These are phyloP conservation scores for Cercospora sp. DNA, from an alignment of 2,329 filamentous ascomycete species.

Conservation along the genomic window DNA sequence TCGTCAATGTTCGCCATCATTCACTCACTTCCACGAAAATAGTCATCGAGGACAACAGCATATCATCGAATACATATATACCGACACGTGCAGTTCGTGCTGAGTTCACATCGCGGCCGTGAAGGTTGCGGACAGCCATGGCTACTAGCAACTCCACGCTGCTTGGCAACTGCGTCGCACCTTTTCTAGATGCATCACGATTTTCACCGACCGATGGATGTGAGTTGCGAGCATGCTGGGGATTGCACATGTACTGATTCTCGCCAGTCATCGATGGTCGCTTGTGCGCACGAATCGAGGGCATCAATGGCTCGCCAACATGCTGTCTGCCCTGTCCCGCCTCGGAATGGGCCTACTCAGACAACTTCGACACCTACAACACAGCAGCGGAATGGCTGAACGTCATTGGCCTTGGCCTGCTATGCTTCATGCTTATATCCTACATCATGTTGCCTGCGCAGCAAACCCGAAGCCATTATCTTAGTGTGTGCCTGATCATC, in stretches of 20 bases:
- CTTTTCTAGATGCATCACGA: slow-evolving; percentile 65
- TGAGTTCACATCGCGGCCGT: slow-evolving; percentile 3
- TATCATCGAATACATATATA: neutral
- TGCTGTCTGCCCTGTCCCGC: slow-evolving; percentile 93
- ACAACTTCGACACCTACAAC: slow-evolving; percentile 59
- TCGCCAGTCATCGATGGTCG: slow-evolving; percentile 55
- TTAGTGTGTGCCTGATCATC: slow-evolving; percentile 81
- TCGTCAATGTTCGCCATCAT: neutral
- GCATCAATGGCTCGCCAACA: slow-evolving; percentile 50
- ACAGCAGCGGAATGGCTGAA: slow-evolving; percentile 78
- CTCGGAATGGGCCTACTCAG: slow-evolving; percentile 70
- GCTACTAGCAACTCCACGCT: slow-evolving; percentile 38
- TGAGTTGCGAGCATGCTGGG: slow-evolving; percentile 48
- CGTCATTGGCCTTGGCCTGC: slow-evolving; percentile 69
- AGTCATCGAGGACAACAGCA: slow-evolving; percentile 1
- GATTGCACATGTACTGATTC: slow-evolving; percentile 36
- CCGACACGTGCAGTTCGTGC: slow-evolving; percentile 11
- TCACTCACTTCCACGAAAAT: neutral
- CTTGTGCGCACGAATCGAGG: slow-evolving; percentile 54
- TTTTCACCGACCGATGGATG: slow-evolving; percentile 66
- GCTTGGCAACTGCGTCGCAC: slow-evolving; percentile 62
- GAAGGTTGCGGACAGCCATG: slow-evolving; percentile 6
- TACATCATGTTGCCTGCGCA: slow-evolving; percentile 80
- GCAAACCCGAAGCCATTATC: slow-evolving; percentile 87
- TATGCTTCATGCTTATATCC: slow-evolving; percentile 73